phyloP scores from a whole-genome alignment of 441 rosid genomes.

The Bocquillonia castaneifolia region DNA sequence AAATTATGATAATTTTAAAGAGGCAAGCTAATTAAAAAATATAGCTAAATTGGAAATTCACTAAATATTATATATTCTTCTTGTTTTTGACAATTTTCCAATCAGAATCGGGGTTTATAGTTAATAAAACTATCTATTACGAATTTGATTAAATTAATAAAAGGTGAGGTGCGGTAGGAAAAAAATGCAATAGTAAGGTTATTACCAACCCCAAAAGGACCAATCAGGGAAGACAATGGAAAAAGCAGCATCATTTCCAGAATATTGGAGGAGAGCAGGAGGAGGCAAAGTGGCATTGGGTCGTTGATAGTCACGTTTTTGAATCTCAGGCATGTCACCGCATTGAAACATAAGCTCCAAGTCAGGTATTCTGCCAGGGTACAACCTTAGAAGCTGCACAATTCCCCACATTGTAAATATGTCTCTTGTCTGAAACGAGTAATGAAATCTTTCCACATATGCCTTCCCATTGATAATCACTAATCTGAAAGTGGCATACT shows the following conservation, averaged over 20 bases:
- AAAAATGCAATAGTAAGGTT: background rate
- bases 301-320: slow-evolving; percentile 14
- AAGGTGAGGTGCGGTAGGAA: no score
- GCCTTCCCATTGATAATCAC: slow-evolving; percentile 42
- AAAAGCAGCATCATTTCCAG: slow-evolving; percentile 34
- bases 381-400: slow-evolving; percentile 52
- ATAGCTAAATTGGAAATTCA: no score
- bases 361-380: slow-evolving; percentile 56
- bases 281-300: slow-evolving; percentile 32
- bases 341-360: slow-evolving; percentile 59
- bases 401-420: slow-evolving; percentile 62
- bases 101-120: no score
- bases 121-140: no score
- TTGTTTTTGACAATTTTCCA: no score
- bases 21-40: no score
- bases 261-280: slow-evolving; percentile 54
- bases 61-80: no score
- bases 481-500: slow-evolving; percentile 41
- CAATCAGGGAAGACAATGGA: slow-evolving; percentile 61
- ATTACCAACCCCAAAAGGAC: slow-evolving; percentile 77
- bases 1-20: no score
- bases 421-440: slow-evolving; percentile 52
- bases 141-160: no score
- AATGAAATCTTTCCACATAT: slow-evolving; percentile 36
- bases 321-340: slow-evolving; percentile 48